Evolutionary conservation across 2,329 filamentous ascomycete species (phyloP), one percentile per base, ranked within the genome.

Genomic region (Diaporthe vexans): DNA sequence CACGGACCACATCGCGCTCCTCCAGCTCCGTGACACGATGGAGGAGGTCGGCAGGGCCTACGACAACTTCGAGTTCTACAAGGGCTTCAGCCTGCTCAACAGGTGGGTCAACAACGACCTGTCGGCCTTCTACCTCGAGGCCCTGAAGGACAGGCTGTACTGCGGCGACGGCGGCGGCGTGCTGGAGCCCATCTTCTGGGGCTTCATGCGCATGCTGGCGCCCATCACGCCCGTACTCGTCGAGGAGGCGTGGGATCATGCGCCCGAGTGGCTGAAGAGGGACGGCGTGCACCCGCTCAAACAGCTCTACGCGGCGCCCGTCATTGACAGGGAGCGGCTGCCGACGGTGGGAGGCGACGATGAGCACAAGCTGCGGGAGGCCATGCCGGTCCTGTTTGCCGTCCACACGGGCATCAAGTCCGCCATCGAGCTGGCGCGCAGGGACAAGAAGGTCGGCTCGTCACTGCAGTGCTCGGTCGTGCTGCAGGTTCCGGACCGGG

Each of bases 41-140:
- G 80, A 83, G 11, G 88, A 91, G 61, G 94, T 96, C 0, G 88
- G 90, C 76, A 85, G 86, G 21, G 89, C 92, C 29, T 95, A 93
- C 80, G 84, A 89, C 48, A 90, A 90, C 35, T 93, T 94, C 80
- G 94, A 98, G 80, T 98, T 98, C 83, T 93, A 95, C 88, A 94
- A 91, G 82, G 95, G 90, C 17, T 86, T 95, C 8, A 91, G 88
- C 74, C 84, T 89, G 5, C 88, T 98, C 77, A 97, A 95, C 82
- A 90, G 91, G 76, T 98, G 95, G 92, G 88, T 97, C 74, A 91
- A 92, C 72, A 91, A 88, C 33, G 94, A 98, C 78, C 88, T 99
- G 33, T 98, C 95, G 0, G 93, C 96, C 0, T 97, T 98, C 82
- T 99, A 98, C 82, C 91, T 99, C 73, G 97, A 99, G 83, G 92